Evolutionary conservation across 176 grass and related monocot genomes (phyloP).

Genomic region (Carex kokanica): DNA sequence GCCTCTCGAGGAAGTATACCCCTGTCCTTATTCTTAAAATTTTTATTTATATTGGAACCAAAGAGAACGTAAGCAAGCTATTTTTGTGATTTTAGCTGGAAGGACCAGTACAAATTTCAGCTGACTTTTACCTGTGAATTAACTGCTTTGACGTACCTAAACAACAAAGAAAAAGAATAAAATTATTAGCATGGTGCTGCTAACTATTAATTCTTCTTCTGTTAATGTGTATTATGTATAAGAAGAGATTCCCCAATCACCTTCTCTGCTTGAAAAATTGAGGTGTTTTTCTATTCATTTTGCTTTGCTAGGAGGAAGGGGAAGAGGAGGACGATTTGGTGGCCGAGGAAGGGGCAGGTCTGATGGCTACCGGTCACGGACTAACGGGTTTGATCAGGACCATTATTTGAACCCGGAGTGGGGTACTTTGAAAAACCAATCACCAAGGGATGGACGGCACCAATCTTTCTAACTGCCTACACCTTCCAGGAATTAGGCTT

Average conservation of each 20-base stretch:
- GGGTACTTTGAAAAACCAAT: not conserved
- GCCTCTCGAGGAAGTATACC: constrained; percentile 68
- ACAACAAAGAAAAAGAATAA: not conserved
- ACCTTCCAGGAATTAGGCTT: not conserved
- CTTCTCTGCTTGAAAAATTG: not conserved
- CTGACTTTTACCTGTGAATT: not conserved
- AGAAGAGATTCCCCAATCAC: not conserved
- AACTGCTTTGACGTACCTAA: not conserved
- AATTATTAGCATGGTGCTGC: not conserved
- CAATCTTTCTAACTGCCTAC: constrained; percentile 6
- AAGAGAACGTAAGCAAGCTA: not conserved
- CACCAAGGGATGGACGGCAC: constrained; percentile 6
- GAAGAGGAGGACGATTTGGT: constrained; percentile 17
- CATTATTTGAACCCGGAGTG: not conserved
- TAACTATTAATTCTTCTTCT: not conserved
- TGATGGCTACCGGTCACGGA: constrained; percentile 6
- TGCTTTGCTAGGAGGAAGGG: constrained; percentile 19
- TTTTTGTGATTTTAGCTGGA: not conserved
- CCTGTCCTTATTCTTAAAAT: not conserved
- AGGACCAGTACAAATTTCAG: not conserved
- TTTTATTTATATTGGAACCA: not conserved
- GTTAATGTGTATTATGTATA: not conserved
- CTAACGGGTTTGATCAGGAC: constrained; percentile 14
- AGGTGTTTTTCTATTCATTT: not conserved
- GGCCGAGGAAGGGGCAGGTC: constrained; percentile 23